phyloP scores from a whole-genome alignment of 768 basidiomycete species.

The Psilocybe cubensis region DNA sequence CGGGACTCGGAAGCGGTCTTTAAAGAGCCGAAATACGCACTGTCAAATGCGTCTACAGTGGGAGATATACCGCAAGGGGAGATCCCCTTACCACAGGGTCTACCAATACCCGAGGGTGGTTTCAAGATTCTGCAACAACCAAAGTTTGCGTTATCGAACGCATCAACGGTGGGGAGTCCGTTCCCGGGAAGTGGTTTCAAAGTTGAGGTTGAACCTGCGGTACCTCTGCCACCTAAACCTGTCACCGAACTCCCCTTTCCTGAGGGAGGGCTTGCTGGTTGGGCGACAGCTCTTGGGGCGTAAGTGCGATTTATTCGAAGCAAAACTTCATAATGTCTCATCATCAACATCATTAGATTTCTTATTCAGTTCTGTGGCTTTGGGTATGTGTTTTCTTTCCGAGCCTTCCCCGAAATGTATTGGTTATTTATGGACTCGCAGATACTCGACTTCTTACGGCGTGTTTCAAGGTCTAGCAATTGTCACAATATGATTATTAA shows the following conservation, averaged over 20 bases:
- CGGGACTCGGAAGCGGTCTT: neutral
- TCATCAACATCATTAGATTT: slow-evolving; percentile 10
- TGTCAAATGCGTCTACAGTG: neutral
- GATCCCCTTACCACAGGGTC: neutral
- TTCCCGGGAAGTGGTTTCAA: neutral
- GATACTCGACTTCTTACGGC: slow-evolving; percentile 12
- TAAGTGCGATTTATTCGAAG: neutral
- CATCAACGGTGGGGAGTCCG: neutral
- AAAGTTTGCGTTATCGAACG: neutral
- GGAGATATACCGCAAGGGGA: neutral
- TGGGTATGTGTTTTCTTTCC: slow-evolving; percentile 9
- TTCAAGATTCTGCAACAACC: neutral
- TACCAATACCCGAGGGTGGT: neutral
- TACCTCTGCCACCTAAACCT: neutral
- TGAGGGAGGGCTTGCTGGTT: slow-evolving; percentile 20
- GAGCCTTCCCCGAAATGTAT: neutral
- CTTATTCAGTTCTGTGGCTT: slow-evolving; percentile 22
- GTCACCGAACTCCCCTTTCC: slow-evolving; percentile 9
- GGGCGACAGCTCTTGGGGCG: slow-evolving; percentile 22
- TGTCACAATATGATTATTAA: neutral
- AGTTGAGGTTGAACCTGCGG: neutral
- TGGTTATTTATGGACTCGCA: neutral
- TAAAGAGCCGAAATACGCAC: neutral
- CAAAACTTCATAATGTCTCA: no score
- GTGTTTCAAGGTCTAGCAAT: slow-evolving; percentile 13